Base-by-base conservation (phyloP, 177 flowering plant species). In the Telopea speciosissima region DNA sequence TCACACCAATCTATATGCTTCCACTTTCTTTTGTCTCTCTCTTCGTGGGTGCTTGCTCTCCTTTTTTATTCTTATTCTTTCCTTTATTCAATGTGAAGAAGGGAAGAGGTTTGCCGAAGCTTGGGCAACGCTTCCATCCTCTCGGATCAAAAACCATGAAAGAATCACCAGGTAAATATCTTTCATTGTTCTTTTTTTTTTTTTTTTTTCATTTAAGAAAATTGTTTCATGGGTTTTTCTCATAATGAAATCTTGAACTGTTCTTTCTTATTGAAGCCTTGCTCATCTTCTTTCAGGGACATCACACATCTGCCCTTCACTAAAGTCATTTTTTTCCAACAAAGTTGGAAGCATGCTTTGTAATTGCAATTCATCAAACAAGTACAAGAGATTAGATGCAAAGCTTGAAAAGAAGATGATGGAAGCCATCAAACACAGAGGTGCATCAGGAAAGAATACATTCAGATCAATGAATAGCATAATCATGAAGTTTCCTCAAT, bases 401-500 rank as follows among this genome's bases (percentile, higher is more conserved):
- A 83, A 84, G 74, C 87, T 91, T 68, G 86, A 87, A 73, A 82
- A 66, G 79, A 89, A 84, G 78, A 76, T 88, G 81, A 72, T 81
- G 65, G 91, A 89, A 73, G 75, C 82, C 61, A 88, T 80, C 40
- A 80, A 72, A 70, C 79, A 77, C 74, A 83, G 76, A 76, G 74
- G 73, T 70, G 67, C 81, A 42, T 72, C 80, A 17, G 79, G 81
- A 17, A 71, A 66, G 17, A 76, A 42, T 66, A 86, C 70, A 40
- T 87, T 89, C 77, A 87, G 77, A 68, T 83, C 97, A 26, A 78
- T 91, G 17, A 79, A 91, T 64, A 81, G 86, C 76, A 85, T 91
- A 75, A 85, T 91, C 68, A 11, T 91, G 86, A 84, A 76, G 77
- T 90, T 90, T 72, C 93, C 96, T 54, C 84, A 79, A 62, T 81